phyloP scores from a whole-genome alignment of 352 stramenopile species.

The Phytophthora pluvialis region DNA sequence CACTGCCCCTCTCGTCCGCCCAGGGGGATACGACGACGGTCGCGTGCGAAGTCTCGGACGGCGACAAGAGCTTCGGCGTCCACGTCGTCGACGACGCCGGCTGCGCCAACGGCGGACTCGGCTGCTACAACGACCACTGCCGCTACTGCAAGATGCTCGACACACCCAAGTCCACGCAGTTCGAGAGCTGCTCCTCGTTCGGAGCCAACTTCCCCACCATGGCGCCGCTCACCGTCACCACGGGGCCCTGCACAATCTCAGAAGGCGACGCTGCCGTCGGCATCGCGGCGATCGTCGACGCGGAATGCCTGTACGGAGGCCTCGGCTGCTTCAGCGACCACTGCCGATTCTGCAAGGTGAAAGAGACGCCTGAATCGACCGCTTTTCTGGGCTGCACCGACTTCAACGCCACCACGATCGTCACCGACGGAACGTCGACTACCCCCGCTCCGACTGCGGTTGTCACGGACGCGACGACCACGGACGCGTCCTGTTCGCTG shows the following conservation, averaged over 20 bases:
- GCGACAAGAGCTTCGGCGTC: slow-evolving; percentile 39
- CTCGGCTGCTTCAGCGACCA: slow-evolving; percentile 47
- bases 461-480: neutral
- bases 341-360: slow-evolving; percentile 51
- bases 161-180: slow-evolving; percentile 39
- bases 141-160: slow-evolving; percentile 50
- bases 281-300: slow-evolving; percentile 36
- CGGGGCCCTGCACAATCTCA: slow-evolving; percentile 30
- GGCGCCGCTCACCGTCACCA: slow-evolving; percentile 19
- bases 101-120: slow-evolving; percentile 39
- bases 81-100: slow-evolving; percentile 34
- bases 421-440: slow-evolving; percentile 12
- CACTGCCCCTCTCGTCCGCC: slow-evolving; percentile 15
- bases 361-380: slow-evolving; percentile 38
- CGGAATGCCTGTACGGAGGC: slow-evolving; percentile 40
- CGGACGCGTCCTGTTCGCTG: slow-evolving; percentile 1
- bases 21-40: neutral
- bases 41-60: slow-evolving; percentile 26
- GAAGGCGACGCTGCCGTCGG: slow-evolving; percentile 35
- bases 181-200: slow-evolving; percentile 42
- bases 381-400: slow-evolving; percentile 24
- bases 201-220: slow-evolving; percentile 31
- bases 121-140: slow-evolving; percentile 44
- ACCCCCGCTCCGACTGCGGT: slow-evolving; percentile 7
- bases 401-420: slow-evolving; percentile 19